Conservation (phyloP, 257 asterid genomes). For the Verbena officinalis region DNA sequence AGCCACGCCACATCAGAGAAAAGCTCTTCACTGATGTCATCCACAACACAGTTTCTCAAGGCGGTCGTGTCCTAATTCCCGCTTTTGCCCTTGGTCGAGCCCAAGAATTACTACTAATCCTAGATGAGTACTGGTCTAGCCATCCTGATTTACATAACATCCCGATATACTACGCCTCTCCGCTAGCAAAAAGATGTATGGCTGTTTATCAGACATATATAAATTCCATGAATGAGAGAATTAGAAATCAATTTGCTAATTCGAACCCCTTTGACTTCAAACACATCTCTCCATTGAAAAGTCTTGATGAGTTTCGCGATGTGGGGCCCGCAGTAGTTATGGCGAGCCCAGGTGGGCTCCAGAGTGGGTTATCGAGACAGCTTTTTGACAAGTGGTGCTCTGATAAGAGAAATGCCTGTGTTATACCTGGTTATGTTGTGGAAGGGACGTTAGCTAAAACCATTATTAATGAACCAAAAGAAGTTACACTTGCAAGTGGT, state of each 20-base stretch:
- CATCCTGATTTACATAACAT: conserved; percentile 85
- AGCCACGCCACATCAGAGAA: conserved; percentile 81
- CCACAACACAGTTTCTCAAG: conserved; percentile 75
- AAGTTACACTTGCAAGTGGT: conserved; percentile 89
- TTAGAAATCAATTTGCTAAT: conserved; percentile 68
- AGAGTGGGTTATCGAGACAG: conserved; percentile 95
- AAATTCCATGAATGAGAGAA: conserved; percentile 91
- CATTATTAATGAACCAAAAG: conserved; percentile 87
- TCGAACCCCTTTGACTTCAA: conserved; percentile 90
- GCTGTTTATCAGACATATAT: conserved; percentile 94
- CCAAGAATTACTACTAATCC: conserved; percentile 89
- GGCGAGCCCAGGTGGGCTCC: conserved; percentile 96
- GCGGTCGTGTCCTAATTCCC: conserved; percentile 95
- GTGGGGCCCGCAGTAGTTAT: conserved; percentile 93
- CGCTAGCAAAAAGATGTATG: conserved; percentile 96
- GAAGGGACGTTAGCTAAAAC: conserved; percentile 92
- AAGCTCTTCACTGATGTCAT: conserved; percentile 91
- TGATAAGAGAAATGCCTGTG: conserved; percentile 85
- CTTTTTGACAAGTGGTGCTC: conserved; percentile 94
- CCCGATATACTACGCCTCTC: conserved; percentile 96
- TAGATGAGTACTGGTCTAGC: conserved; percentile 93
- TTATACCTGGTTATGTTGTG: conserved; percentile 86
- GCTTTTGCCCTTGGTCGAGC: conserved; percentile 98
- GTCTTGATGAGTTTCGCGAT: conserved; percentile 80
- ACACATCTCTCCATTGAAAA: conserved; percentile 82